These are phyloP conservation scores for Sporothrix euskadiensis DNA, from an alignment of 2,329 filamentous ascomycete species.

Conservation along the genomic window DNA sequence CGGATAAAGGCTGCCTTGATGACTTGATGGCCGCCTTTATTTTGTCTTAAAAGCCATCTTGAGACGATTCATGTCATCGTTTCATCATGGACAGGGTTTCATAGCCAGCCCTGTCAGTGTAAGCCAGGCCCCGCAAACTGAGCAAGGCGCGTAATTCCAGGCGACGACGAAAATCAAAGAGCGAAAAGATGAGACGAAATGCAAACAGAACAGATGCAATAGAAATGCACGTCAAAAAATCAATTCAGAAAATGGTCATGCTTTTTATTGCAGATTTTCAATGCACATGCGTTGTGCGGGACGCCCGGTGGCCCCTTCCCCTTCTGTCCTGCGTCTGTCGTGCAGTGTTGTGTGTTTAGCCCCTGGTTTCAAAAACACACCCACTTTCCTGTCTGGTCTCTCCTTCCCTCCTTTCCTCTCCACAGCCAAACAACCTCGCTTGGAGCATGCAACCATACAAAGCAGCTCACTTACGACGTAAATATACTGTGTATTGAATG, in stretches of 20 bases:
- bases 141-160: neutral
- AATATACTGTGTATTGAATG: no score
- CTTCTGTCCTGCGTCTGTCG: neutral
- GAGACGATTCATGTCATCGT: conserved; percentile 17
- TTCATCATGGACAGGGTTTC: conserved; percentile 11
- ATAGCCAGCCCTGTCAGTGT: neutral
- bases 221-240: neutral
- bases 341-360: neutral
- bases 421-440: conserved; percentile 13
- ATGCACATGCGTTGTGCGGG: neutral
- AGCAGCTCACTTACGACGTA: neutral
- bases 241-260: neutral
- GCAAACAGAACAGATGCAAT: neutral
- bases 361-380: conserved; percentile 17
- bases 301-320: conserved; percentile 7
- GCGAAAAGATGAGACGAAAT: conserved; percentile 15
- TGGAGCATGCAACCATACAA: conserved; percentile 12
- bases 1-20: neutral
- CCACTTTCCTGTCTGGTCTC: neutral
- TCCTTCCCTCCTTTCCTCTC: conserved; percentile 1
- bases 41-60: neutral
- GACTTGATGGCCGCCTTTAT: neutral
- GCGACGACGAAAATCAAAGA: neutral
- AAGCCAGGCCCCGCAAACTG: neutral
- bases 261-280: neutral